phyloP scores from a whole-genome alignment of 306 rosid species.

The Sechiopsis laciniata region DNA sequence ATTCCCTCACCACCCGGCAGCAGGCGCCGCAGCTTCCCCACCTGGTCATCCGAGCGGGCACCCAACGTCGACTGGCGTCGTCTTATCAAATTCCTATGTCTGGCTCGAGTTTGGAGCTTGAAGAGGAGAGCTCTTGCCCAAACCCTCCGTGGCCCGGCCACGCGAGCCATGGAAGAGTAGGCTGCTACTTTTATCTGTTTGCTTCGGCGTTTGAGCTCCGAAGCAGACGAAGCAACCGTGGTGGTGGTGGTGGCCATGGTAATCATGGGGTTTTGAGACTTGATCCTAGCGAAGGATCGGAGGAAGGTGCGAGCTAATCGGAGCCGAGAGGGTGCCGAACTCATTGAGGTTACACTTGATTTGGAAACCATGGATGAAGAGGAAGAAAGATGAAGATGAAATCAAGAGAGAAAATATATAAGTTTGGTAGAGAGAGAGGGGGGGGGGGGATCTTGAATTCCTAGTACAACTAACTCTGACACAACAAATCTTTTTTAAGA shows the following conservation, averaged over 20 bases:
- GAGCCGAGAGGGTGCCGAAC: background rate
- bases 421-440: background rate
- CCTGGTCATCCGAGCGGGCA: background rate
- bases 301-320: constrained; percentile 30
- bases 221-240: background rate
- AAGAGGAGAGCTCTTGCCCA: constrained; percentile 43
- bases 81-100: background rate
- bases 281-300: constrained; percentile 26
- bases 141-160: constrained; percentile 32
- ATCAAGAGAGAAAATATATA: background rate
- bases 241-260: background rate
- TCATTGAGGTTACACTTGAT: background rate
- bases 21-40: constrained; percentile 21
- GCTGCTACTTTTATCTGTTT: constrained; percentile 35
- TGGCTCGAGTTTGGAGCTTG: constrained; percentile 20
- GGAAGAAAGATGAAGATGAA: background rate
- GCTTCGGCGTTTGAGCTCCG: constrained; percentile 19
- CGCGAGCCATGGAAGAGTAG: constrained; percentile 37
- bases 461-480: constrained; percentile 24
- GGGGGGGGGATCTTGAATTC: constrained; percentile 8
- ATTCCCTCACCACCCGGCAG: constrained; percentile 32
- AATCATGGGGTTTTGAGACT: background rate
- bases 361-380: background rate
- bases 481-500: constrained; percentile 7
- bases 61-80: background rate